Base-by-base conservation (phyloP, 306 rosid genomes). In the Purshia tridentata region DNA sequence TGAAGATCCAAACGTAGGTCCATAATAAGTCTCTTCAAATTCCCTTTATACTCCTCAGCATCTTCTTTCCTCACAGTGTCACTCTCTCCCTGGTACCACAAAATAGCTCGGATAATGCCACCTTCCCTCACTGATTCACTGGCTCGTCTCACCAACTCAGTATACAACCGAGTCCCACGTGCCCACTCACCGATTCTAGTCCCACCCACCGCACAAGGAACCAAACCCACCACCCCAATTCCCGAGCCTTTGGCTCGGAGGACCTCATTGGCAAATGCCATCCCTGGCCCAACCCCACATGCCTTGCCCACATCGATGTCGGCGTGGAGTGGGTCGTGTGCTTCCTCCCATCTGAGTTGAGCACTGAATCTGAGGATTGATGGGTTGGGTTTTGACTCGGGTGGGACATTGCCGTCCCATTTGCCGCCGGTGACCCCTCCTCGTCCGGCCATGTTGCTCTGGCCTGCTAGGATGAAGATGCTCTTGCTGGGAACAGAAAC, bases 391-490 rank as follows among this genome's bases (percentile, higher is more conserved):
- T 15, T 18, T 78, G 87, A 82, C 58, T 79, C 77, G 0, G 55
- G 59, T 2, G 87, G 92, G 11, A 83, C 78, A 10, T 73, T 19
- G 0, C 82, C 77, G 50, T 84, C 78, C 85, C 87, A 83, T 50
- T 72, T 76, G 0, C 81, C 77, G 1, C 40, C 66, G 0, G 2
- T 9, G 19, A 89, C 90, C 0, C 88, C 89, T 6, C 96, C 92
- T 0, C 85, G 80, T 1, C 96, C 96, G 9, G 87, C 92, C 90
- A 89, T 89, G 87, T 89, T 89, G 84, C 96, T 89, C 65, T 87
- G 92, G 4, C 92, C 96, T 1, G 78, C 90, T 9, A 89, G 77
- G 20, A 89, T 70, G 70, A 87, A 87, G 1, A 89, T 76, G 74
- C 77, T 81, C 60, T 15, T 70, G 45, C 19, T 6, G 4, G 19